These are phyloP conservation scores for Astrocystis sublimbata DNA, from an alignment of 495 filamentous ascomycete genomes.

Conservation along the genomic window DNA sequence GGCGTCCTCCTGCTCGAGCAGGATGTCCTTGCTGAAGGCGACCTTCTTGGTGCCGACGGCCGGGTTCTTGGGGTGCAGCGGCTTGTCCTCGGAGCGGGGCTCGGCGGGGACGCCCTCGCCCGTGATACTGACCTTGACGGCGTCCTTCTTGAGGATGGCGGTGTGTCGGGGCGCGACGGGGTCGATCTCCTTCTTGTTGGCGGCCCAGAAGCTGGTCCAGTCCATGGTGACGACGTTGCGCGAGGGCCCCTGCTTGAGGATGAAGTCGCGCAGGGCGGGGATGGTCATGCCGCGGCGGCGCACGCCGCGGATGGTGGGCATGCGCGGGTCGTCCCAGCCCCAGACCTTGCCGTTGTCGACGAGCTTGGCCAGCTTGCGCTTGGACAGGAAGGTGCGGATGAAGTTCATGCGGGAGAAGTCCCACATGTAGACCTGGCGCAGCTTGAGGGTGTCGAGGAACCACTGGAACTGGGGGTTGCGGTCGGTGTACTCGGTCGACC, in stretches of 20 bases:
- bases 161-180: constrained; percentile 84
- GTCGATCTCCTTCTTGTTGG: constrained; percentile 94
- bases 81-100: constrained; percentile 70
- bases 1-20: constrained; percentile 86
- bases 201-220: constrained; percentile 90
- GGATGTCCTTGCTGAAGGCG: constrained; percentile 64
- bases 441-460: constrained; percentile 83
- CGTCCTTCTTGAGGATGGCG: constrained; percentile 66
- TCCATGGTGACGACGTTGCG: constrained; percentile 88
- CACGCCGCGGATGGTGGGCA: constrained; percentile 90
- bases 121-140: constrained; percentile 66
- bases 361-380: constrained; percentile 92
- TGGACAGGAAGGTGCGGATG: constrained; percentile 83
- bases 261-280: constrained; percentile 84
- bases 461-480: constrained; percentile 97
- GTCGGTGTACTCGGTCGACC: constrained; percentile 96
- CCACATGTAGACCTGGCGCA: constrained; percentile 92
- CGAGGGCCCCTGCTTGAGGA: constrained; percentile 87
- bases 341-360: constrained; percentile 83
- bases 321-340: constrained; percentile 95
- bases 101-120: constrained; percentile 62
- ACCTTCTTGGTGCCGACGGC: constrained; percentile 84
- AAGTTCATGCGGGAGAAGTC: constrained; percentile 98
- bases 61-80: constrained; percentile 84
- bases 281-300: constrained; percentile 89